Evolutionary conservation across 495 filamentous ascomycete species (phyloP).

Genomic region (Xylaria castorea): DNA sequence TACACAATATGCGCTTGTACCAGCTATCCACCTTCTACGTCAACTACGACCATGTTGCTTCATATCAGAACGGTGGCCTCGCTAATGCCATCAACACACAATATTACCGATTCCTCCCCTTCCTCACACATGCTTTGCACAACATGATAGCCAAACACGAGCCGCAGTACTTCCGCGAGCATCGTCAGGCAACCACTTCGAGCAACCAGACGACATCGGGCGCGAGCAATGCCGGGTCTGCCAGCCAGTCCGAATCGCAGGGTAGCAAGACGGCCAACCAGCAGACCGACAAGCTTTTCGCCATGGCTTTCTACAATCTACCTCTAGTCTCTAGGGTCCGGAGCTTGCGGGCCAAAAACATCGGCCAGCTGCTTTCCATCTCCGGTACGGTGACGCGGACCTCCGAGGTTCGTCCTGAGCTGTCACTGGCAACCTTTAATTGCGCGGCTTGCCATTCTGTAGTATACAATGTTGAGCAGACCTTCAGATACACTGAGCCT

Average conservation of each 20-base stretch:
- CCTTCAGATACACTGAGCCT: slow-evolving; percentile 95
- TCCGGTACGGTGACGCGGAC: slow-evolving; percentile 96
- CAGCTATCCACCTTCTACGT: slow-evolving; percentile 96
- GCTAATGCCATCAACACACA: slow-evolving; percentile 84
- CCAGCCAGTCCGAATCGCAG: slow-evolving; percentile 67
- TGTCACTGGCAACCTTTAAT: slow-evolving; percentile 89
- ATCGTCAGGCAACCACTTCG: slow-evolving; percentile 74
- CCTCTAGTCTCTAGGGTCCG: slow-evolving; percentile 92
- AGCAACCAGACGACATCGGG: slow-evolving; percentile 71
- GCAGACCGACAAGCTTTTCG: slow-evolving; percentile 95
- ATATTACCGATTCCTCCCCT: slow-evolving; percentile 95
- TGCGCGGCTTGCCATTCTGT: slow-evolving; percentile 86
- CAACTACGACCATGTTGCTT: slow-evolving; percentile 86
- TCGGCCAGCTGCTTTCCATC: slow-evolving; percentile 91
- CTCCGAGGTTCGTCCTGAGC: slow-evolving; percentile 93
- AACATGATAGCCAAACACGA: slow-evolving; percentile 94
- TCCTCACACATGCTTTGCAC: slow-evolving; percentile 86
- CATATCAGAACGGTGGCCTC: slow-evolving; percentile 72
- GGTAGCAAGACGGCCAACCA: slow-evolving; percentile 83
- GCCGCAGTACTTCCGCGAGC: slow-evolving; percentile 89
- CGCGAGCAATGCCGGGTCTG: slow-evolving; percentile 65
- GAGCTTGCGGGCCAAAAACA: slow-evolving; percentile 85
- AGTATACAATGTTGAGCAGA: slow-evolving; percentile 92
- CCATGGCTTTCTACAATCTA: slow-evolving; percentile 95
- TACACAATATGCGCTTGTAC: slow-evolving; percentile 84